Percentiles rank a stretch among this genome's conserved stretches.
Evolutionary conservation across 345 rosid genomes (phyloP).

Genomic region (Hibiscus mutabilis): DNA sequence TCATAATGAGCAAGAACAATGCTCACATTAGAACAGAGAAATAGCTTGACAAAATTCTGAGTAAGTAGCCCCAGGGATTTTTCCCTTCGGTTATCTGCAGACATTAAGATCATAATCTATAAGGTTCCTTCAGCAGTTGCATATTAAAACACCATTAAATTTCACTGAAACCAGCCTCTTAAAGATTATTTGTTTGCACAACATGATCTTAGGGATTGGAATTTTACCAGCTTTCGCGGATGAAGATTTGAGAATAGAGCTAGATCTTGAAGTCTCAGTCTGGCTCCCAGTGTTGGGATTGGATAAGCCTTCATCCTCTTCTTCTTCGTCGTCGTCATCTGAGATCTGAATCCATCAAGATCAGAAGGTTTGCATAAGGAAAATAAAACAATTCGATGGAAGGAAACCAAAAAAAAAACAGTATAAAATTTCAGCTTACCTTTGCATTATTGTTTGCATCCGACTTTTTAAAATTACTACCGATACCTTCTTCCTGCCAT

Average conservation of each 20-base stretch:
- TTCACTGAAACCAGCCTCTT: neutral
- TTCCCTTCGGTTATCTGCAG: slow-evolving; percentile 67
- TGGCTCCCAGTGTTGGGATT: slow-evolving; percentile 61
- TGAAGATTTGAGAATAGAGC: slow-evolving; percentile 37
- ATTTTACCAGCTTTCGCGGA: slow-evolving; percentile 40
- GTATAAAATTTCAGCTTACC: slow-evolving; percentile 20
- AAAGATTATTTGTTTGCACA: neutral
- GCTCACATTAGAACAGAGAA: slow-evolving; percentile 71
- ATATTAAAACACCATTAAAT: neutral
- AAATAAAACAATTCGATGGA: neutral
- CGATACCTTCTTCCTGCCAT: slow-evolving; percentile 54
- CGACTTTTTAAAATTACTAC: slow-evolving; percentile 33
- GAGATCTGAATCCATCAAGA: slow-evolving; percentile 26
- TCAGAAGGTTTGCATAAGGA: neutral
- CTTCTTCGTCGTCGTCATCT: slow-evolving; percentile 38
- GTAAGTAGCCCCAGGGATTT: slow-evolving; percentile 84
- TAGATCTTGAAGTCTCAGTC: slow-evolving; percentile 39
- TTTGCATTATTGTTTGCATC: slow-evolving; percentile 39
- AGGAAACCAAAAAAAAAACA: neutral
- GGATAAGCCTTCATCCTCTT: slow-evolving; percentile 51
- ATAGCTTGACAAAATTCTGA: slow-evolving; percentile 83
- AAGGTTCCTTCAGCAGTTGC: neutral
- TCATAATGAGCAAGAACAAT: neutral
- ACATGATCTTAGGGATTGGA: neutral
- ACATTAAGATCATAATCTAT: neutral